These are phyloP conservation scores for Mycena chlorophos DNA, from an alignment of 768 basidiomycete genomes.

Conservation along the genomic window DNA sequence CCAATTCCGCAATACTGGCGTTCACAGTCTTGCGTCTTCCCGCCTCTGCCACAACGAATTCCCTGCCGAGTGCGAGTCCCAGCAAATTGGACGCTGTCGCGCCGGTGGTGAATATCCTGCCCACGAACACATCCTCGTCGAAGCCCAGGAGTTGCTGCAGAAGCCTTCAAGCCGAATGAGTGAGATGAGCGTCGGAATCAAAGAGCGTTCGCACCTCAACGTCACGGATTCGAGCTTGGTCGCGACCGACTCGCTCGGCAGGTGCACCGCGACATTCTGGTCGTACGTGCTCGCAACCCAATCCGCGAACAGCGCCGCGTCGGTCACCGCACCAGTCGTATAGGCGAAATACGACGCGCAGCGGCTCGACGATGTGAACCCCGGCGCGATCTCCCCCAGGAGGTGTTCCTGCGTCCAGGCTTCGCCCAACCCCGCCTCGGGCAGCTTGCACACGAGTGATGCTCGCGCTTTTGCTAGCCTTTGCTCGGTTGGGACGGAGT, in stretches of 20 bases:
- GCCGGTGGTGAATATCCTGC: slow-evolving; percentile 18
- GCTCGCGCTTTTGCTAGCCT: slow-evolving; percentile 3
- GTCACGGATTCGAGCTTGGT: slow-evolving; percentile 10
- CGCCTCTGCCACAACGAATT: slow-evolving; percentile 16
- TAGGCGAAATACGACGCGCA: slow-evolving; percentile 16
- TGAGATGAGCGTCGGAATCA: not conserved
- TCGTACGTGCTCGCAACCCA: slow-evolving; percentile 17
- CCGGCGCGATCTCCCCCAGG: slow-evolving; percentile 13
- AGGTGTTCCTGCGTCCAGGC: slow-evolving; percentile 15
- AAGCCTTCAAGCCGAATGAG: slow-evolving; percentile 2
- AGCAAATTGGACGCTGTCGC: slow-evolving; percentile 16
- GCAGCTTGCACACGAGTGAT: slow-evolving; percentile 9
- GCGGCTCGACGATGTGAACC: slow-evolving; percentile 12
- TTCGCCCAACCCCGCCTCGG: slow-evolving; percentile 13
- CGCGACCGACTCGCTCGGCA: slow-evolving; percentile 15
- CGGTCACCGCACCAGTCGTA: slow-evolving; percentile 17
- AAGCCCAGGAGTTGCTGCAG: slow-evolving; percentile 19
- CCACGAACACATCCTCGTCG: slow-evolving; percentile 4
- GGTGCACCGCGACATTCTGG: slow-evolving; percentile 18
- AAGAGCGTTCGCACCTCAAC: slow-evolving; percentile 3
- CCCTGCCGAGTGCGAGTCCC: slow-evolving; percentile 17
- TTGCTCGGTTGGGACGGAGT: slow-evolving; percentile 6
- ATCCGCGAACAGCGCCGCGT: slow-evolving; percentile 16
- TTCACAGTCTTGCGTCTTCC: slow-evolving; percentile 6
- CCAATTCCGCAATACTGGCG: slow-evolving; percentile 17